A percentile compares a stretch with the other conserved stretches of the same genome.
Evolutionary conservation across 345 rosid genomes (phyloP).

Genomic region (Acer campestre): DNA sequence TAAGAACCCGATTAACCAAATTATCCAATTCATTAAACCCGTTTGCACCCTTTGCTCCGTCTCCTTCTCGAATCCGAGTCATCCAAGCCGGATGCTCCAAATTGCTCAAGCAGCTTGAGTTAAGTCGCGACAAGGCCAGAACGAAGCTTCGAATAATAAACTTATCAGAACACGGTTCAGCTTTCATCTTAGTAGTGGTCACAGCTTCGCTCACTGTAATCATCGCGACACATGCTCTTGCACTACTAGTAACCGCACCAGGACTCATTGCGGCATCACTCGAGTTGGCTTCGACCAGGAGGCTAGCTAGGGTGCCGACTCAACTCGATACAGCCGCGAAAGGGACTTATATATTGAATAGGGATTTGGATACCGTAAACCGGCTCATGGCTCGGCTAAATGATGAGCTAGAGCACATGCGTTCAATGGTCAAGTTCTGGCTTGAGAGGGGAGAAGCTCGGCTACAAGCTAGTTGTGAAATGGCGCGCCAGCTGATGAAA

Average conservation of each 20-base stretch:
- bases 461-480: slow-evolving; percentile 49
- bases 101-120: slow-evolving; percentile 57
- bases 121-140: slow-evolving; percentile 48
- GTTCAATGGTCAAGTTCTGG: slow-evolving; percentile 56
- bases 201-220: slow-evolving; percentile 61
- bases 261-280: slow-evolving; percentile 39
- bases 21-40: slow-evolving; percentile 37
- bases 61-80: slow-evolving; percentile 34
- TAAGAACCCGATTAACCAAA: slow-evolving; percentile 29
- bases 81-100: slow-evolving; percentile 41
- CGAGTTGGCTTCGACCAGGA: slow-evolving; percentile 38
- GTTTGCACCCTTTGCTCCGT: slow-evolving; percentile 29
- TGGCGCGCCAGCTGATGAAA: slow-evolving; percentile 45
- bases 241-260: slow-evolving; percentile 67
- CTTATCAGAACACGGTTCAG: slow-evolving; percentile 55
- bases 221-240: slow-evolving; percentile 69
- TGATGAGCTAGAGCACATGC: slow-evolving; percentile 66
- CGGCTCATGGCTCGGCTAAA: slow-evolving; percentile 58
- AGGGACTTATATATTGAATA: slow-evolving; percentile 70
- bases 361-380: slow-evolving; percentile 73
- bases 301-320: slow-evolving; percentile 40
- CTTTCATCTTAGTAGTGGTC: slow-evolving; percentile 55
- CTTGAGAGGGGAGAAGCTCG: slow-evolving; percentile 47
- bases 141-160: slow-evolving; percentile 40
- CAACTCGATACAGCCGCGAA: slow-evolving; percentile 76